phyloP scores from a whole-genome alignment of 139 green algal genomes.

The Mesotaenium endlicherianum region DNA sequence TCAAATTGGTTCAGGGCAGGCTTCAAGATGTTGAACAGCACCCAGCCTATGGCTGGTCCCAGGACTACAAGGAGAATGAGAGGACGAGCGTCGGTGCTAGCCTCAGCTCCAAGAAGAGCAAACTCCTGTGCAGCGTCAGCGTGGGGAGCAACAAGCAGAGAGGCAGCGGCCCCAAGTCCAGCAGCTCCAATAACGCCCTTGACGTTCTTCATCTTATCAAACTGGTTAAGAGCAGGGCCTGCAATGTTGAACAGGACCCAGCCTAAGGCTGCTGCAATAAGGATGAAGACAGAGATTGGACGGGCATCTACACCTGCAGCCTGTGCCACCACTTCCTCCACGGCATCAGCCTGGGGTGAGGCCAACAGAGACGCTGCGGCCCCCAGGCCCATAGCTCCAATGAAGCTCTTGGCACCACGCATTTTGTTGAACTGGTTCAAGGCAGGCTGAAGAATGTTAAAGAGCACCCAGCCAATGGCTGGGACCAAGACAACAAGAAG shows the following conservation, averaged over 20 bases:
- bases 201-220: conserved; percentile 57
- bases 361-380: conserved; percentile 29
- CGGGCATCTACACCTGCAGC: conserved; percentile 59
- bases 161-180: conserved; percentile 35
- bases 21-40: conserved; percentile 76
- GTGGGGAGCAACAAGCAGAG: neutral
- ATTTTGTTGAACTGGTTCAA: conserved; percentile 70
- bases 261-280: conserved; percentile 64
- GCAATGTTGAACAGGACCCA: conserved; percentile 83
- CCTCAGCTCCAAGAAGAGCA: conserved; percentile 63
- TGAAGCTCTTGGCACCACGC: conserved; percentile 52
- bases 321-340: conserved; percentile 67
- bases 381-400: conserved; percentile 21
- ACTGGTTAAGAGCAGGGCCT: conserved; percentile 63
- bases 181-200: conserved; percentile 14
- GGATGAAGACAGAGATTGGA: conserved; percentile 55
- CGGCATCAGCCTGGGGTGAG: neutral
- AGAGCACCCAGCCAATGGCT: conserved; percentile 72
- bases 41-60: conserved; percentile 68
- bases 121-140: conserved; percentile 62
- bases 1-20: conserved; percentile 67
- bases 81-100: conserved; percentile 61
- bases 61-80: conserved; percentile 60
- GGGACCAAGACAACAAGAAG: conserved; percentile 62
- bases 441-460: conserved; percentile 71